Evolutionary conservation across 495 filamentous ascomycete species (phyloP), one percentile per base, ranked within the genome.

Genomic region (Penicillium arizonense): DNA sequence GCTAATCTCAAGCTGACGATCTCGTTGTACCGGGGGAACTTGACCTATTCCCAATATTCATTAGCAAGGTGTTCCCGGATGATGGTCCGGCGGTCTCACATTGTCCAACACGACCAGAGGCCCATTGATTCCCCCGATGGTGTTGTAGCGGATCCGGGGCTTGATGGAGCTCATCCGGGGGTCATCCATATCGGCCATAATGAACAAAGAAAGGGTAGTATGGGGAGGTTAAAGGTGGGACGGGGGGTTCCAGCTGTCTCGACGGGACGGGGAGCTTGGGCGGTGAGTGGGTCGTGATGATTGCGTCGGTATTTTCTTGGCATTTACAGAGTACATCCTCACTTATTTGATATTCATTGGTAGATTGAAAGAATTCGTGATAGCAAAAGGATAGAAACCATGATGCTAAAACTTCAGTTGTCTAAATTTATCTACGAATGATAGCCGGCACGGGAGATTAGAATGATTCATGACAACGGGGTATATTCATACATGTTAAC

Each of bases 11-110:
- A 69, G 57, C 88, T 90, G 43, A 99, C 95, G 72, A 99, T 97
- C 76, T 99, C 95, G 67, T 97, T 97, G 77, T 89, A 98, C 61
- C 86, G 79, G 47, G 94, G 94, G 72, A 89, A 96, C 87, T 98
- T 98, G 77, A 97, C 91, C 85, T 96, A 62, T 52, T 35, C 9
- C 6, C 6, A 35, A 21, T 12, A 57, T 8, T 10, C 2, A 52
- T 68, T 28, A 64, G 54, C 45, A 32, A 24, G 35, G 9, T 6
- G 35, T 34, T 43, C 46, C 32, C 18, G 12, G 39, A 42, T 14
- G n/a, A n/a, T 16, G 37, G 42, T 32, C 48, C 10, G 39, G 14
- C 44, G 18, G 24, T 49, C 81, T 65, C 68, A 96, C 92, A 80
- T 95, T 91, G 65, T 97, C 95, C 44, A 99, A 81, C 69, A 99